phyloP scores from a whole-genome alignment of 1,284 basidiomycete species.

The Phellopilus nigrolimitatus region DNA sequence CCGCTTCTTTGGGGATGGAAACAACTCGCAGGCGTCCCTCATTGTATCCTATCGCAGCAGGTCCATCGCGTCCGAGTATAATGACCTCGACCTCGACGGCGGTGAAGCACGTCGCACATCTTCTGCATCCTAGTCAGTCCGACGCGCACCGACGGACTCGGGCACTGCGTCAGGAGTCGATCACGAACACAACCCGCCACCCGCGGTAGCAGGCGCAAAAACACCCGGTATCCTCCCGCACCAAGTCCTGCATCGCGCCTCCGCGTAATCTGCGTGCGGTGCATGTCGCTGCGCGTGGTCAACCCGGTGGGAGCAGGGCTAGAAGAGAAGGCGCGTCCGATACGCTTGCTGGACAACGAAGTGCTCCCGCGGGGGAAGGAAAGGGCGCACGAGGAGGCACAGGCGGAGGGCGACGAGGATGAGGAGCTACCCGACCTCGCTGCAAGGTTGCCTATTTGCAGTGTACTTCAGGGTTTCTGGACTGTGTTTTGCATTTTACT shows the following conservation, averaged over 20 bases:
- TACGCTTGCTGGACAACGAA: slow-evolving; percentile 46
- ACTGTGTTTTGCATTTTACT: neutral
- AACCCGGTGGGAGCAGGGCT: slow-evolving; percentile 67
- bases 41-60: slow-evolving; percentile 26
- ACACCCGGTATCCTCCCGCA: slow-evolving; percentile 45
- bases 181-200: slow-evolving; percentile 13
- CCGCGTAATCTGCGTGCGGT: slow-evolving; percentile 53
- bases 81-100: slow-evolving; percentile 36
- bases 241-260: slow-evolving; percentile 28
- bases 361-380: slow-evolving; percentile 24
- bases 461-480: neutral
- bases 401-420: slow-evolving; percentile 23
- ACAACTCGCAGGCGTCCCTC: slow-evolving; percentile 15
- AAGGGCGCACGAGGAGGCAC: slow-evolving; percentile 13
- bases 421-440: slow-evolving; percentile 42
- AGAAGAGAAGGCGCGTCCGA: slow-evolving; percentile 40
- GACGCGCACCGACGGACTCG: no score
- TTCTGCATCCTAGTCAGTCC: no score
- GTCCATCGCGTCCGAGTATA: slow-evolving; percentile 28
- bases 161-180: slow-evolving; percentile 9
- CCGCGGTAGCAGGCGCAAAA: slow-evolving; percentile 31
- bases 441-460: slow-evolving; percentile 42
- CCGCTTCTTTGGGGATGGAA: slow-evolving; percentile 9
- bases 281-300: slow-evolving; percentile 80
- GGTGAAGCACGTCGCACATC: slow-evolving; percentile 52